A percentile compares a stretch with the other conserved stretches of the same genome.
These are phyloP conservation scores for Arabidopsis suecica DNA, from an alignment of 345 rosid species.

Conservation along the genomic window DNA sequence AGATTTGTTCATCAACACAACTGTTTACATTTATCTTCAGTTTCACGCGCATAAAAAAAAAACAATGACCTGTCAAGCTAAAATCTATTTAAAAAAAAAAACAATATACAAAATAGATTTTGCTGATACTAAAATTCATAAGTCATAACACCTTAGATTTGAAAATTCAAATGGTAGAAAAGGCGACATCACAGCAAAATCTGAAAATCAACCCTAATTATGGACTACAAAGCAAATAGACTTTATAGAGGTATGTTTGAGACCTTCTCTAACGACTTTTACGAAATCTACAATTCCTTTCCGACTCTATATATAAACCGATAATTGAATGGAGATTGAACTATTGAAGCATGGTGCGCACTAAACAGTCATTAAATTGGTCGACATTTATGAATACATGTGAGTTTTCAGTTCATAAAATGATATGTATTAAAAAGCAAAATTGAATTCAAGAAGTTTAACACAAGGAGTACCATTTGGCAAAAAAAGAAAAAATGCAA, in stretches of 20 bases:
- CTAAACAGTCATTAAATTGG: constrained; percentile 7
- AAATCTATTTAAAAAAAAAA: neutral
- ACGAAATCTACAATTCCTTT: neutral
- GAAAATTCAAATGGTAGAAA: neutral
- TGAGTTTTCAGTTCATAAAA: constrained; percentile 1
- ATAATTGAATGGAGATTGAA: neutral
- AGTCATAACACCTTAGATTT: neutral
- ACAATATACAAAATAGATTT: neutral
- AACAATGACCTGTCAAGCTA: neutral
- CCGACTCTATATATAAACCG: neutral
- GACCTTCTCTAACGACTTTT: neutral
- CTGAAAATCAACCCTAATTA: constrained; percentile 8
- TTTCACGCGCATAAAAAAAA: neutral
- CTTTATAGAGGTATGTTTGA: neutral
- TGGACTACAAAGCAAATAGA: neutral
- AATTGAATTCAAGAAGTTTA: neutral
- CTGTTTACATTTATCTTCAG: neutral
- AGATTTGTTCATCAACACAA: neutral
- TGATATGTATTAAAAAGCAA: neutral
- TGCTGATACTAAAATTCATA: neutral
- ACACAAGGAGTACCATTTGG: neutral
- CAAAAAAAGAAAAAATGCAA: neutral
- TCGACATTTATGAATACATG: constrained; percentile 6
- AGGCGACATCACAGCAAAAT: neutral
- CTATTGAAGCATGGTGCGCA: neutral